Percentiles rank a stretch among this genome's conserved stretches.
These are phyloP conservation scores for Nectriaceae sp. DNA, from an alignment of 2,329 filamentous ascomycete species.

Conservation along the genomic window DNA sequence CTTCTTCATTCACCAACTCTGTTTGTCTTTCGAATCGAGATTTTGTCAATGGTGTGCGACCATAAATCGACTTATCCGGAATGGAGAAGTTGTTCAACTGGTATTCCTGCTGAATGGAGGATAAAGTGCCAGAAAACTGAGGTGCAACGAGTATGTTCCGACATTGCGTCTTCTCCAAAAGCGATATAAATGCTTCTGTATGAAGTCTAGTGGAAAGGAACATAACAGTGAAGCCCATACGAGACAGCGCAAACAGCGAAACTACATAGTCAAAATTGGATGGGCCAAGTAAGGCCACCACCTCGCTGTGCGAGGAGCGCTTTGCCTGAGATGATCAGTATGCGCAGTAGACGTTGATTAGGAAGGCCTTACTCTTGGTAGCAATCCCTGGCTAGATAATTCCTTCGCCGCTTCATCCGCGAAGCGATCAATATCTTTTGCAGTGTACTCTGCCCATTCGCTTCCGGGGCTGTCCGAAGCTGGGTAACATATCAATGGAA, in stretches of 20 bases:
- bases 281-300: constrained; percentile 49
- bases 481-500: constrained; percentile 24
- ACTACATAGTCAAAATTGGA: constrained; percentile 57
- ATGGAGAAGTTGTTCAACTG: constrained; percentile 12
- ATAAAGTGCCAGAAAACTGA: constrained; percentile 5
- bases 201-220: constrained; percentile 21
- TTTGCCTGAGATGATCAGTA: background rate
- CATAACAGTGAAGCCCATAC: constrained; percentile 51
- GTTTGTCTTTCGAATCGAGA: constrained; percentile 12
- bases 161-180: constrained; percentile 16
- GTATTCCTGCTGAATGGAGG: constrained; percentile 10
- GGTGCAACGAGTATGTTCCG: constrained; percentile 14
- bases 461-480: constrained; percentile 16
- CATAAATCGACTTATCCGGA: constrained; percentile 6
- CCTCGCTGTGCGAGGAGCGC: constrained; percentile 14
- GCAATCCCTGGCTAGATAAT: constrained; percentile 10
- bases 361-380: constrained; percentile 9
- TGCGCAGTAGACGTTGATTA: background rate
- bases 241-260: constrained; percentile 52
- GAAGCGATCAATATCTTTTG: constrained; percentile 24
- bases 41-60: constrained; percentile 18
- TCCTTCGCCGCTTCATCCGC: constrained; percentile 22
- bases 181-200: constrained; percentile 15
- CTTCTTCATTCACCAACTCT: constrained; percentile 20
- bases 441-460: constrained; percentile 26